phyloP scores from a whole-genome alignment of 805 yeast species.

The Candida khao-thaluensis region DNA sequence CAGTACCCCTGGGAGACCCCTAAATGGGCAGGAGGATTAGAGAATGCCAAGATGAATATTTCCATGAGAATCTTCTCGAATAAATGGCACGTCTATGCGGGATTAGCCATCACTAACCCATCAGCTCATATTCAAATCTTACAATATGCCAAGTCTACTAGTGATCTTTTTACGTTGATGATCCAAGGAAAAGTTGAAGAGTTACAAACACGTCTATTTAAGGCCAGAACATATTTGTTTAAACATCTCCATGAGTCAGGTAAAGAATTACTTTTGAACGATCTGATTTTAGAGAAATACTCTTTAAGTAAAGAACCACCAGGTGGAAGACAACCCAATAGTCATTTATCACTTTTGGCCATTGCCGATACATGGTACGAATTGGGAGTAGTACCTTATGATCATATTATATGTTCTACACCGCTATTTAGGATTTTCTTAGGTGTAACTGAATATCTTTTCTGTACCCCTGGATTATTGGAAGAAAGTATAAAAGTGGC shows the following conservation, averaged over 20 bases:
- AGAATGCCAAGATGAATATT: slow-evolving; percentile 92
- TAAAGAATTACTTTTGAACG: slow-evolving; percentile 71
- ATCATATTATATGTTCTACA: slow-evolving; percentile 95
- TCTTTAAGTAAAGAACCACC: slow-evolving; percentile 74
- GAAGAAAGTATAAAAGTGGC: slow-evolving; percentile 79
- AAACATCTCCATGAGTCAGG: slow-evolving; percentile 49
- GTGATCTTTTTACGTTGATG: slow-evolving; percentile 82
- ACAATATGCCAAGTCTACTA: slow-evolving; percentile 83
- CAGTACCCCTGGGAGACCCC: slow-evolving; percentile 91
- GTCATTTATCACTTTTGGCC: slow-evolving; percentile 84
- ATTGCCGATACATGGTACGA: slow-evolving; percentile 94
- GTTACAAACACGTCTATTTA: slow-evolving; percentile 53
- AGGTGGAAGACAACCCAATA: slow-evolving; percentile 69
- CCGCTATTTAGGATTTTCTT: slow-evolving; percentile 87
- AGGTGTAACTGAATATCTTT: slow-evolving; percentile 90
- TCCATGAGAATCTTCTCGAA: slow-evolving; percentile 87
- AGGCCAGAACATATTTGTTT: slow-evolving; percentile 77
- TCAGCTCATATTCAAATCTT: slow-evolving; percentile 88
- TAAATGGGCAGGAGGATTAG: slow-evolving; percentile 90
- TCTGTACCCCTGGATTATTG: slow-evolving; percentile 78
- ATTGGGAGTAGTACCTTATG: slow-evolving; percentile 85
- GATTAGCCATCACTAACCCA: slow-evolving; percentile 93
- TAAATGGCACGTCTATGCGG: slow-evolving; percentile 98
- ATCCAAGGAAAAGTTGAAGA: slow-evolving; percentile 63
- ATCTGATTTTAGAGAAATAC: slow-evolving; percentile 71